Base-by-base conservation (phyloP, 768 basidiomycete genomes). In the Russula dissimulans region DNA sequence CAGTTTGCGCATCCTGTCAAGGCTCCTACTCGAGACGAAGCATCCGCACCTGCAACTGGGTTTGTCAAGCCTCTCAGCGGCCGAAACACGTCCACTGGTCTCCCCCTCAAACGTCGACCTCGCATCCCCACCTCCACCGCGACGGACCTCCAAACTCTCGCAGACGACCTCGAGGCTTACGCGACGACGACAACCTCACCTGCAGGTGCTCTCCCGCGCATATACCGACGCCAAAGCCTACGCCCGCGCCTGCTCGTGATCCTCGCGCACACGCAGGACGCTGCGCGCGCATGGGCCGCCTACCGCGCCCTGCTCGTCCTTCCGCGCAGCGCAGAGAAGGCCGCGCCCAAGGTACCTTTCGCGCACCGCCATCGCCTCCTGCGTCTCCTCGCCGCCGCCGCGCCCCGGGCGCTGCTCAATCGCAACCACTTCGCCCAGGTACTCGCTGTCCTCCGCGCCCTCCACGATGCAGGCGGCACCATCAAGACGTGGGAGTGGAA, bases 401-500 rank as follows among this genome's bases (percentile, higher is more conserved):
- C 53, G 0, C 55, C 77, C 58, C 72, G 72, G 38, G 83, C 84
- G 34, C 36, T 51, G 17, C 82, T 80, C 64, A 84, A 84, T 6
- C 82, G 85, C 43, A 69, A 72, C 3, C 72, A 79, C 53, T 89
- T 85, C 71, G 76, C 84, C 9, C 84, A 82, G 12, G 76, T 91
- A 4, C 75, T 89, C n/a, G 79, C 84, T n/a, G 80, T 89, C 12
- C 67, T 90, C 62, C 78, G 78, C 45, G 77, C 76, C 46, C 73
- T 91, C 43, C 81, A 78, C 59, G 72, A 71, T 22, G 75, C 73
- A n/a, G 84, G 82, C 12, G 85, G 82, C 26, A 72, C 57, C 11
- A 69, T 89, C 36, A 75, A 80, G 63, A 66, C 73, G n/a, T 82
- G 82, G 77, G 81, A 90, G 69, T 91, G 89, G 87, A 91, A 91